A percentile compares a stretch with the other conserved stretches of the same genome.
Conservation (phyloP, 371 early-diverging fungal genomes). For the Syncephalis plumigaleata region DNA sequence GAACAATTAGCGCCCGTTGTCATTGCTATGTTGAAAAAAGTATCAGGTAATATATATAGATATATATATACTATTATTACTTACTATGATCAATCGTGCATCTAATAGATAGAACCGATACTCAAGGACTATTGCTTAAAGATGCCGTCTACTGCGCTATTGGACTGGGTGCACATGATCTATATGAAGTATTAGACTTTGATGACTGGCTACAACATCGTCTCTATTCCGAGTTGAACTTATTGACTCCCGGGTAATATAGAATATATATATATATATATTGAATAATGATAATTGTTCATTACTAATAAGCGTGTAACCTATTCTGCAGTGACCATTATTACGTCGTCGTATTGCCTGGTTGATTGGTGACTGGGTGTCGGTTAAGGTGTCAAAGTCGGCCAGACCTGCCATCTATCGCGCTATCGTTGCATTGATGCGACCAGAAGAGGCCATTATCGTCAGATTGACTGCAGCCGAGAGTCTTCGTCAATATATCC, state of each 20-base stretch:
- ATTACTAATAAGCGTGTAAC: too few species aligned
- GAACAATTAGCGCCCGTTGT: constrained; percentile 44
- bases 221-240: constrained; percentile 28
- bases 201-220: constrained; percentile 48
- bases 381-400: constrained; percentile 48
- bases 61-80: constrained; percentile 3
- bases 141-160: constrained; percentile 72
- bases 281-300: too few species aligned
- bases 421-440: constrained; percentile 46
- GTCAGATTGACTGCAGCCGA: constrained; percentile 72
- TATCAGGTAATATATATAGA: constrained; percentile 23
- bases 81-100: constrained; percentile 1
- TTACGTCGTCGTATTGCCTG: constrained; percentile 62
- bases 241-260: constrained; percentile 26
- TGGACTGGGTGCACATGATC: constrained; percentile 63
- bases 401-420: constrained; percentile 47
- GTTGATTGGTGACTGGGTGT: constrained; percentile 76
- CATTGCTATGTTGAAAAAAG: constrained; percentile 34
- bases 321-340: too few species aligned
- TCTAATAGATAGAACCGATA: constrained; percentile 8
- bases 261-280: too few species aligned
- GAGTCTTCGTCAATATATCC: constrained; percentile 35
- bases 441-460: constrained; percentile 44
- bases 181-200: constrained; percentile 72
- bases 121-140: constrained; percentile 39